Percentiles rank a stretch among this genome's conserved stretches.
These are phyloP conservation scores for Coprinopsis marcescibilis DNA, from an alignment of 768 basidiomycete species.

Conservation along the genomic window DNA sequence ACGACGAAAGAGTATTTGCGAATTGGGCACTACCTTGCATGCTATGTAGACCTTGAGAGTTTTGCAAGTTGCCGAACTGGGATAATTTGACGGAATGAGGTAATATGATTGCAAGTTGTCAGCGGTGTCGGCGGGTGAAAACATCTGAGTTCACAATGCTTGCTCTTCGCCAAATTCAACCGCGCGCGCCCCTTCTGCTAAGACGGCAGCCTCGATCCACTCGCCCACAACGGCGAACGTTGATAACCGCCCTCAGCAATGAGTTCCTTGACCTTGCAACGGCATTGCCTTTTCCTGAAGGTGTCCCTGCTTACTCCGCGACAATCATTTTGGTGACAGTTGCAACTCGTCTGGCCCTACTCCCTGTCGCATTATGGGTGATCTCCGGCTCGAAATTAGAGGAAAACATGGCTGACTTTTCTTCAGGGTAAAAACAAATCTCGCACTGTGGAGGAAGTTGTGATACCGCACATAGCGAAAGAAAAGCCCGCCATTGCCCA, in stretches of 20 bases:
- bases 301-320: conserved; percentile 64
- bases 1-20: background rate
- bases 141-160: conserved; percentile 24
- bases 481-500: conserved; percentile 39
- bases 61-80: background rate
- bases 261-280: conserved; percentile 73
- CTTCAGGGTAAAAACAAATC: conserved; percentile 55
- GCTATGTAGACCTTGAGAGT: background rate
- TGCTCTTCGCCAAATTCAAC: conserved; percentile 18
- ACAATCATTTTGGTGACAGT: conserved; percentile 70
- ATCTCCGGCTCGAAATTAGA: conserved; percentile 6
- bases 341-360: conserved; percentile 51
- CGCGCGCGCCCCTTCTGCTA: conserved; percentile 2
- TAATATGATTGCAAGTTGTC: background rate
- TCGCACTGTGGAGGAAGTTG: conserved; percentile 54
- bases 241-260: conserved; percentile 40
- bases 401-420: conserved; percentile 10
- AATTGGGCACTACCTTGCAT: no score
- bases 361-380: conserved; percentile 81
- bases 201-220: conserved; percentile 12
- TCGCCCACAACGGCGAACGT: conserved; percentile 19
- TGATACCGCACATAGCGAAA: conserved; percentile 49
- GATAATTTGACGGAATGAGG: background rate
- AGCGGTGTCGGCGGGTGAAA: background rate
- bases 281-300: conserved; percentile 67